A percentile compares a stretch with the other conserved stretches of the same genome.
Conservation (phyloP, 129 eudicot genomes). For the Arctium lappa region DNA sequence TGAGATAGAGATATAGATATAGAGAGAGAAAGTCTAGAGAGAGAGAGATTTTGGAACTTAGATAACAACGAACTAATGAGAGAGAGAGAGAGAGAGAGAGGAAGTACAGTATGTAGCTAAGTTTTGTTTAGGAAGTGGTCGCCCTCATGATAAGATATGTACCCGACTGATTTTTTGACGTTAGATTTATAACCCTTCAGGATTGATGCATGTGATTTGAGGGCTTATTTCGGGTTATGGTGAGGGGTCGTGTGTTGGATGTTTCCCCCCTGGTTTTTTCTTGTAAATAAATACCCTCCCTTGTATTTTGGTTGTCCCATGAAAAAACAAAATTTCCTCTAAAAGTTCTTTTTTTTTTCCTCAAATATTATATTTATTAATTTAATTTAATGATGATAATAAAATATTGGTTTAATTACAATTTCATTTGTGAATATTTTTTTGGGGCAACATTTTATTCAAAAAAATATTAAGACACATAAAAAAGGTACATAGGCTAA, state of each 20-base stretch:
- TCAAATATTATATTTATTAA: not conserved
- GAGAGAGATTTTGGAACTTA: slow-evolving; percentile 20
- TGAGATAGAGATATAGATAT: slow-evolving; percentile 2
- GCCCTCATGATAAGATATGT: slow-evolving; percentile 28
- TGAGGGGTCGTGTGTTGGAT: slow-evolving; percentile 13
- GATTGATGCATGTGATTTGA: slow-evolving; percentile 2
- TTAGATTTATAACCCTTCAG: slow-evolving; percentile 19
- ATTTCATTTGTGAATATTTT: too few relatives aligned
- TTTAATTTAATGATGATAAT: not conserved
- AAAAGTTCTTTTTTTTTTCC: not conserved
- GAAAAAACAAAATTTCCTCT: not conserved
- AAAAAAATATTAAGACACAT: too few relatives aligned
- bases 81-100: slow-evolving; percentile 22
- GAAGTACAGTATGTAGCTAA: slow-evolving; percentile 12
- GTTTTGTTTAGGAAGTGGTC: slow-evolving; percentile 26
- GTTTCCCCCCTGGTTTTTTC: not conserved
- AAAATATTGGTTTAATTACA: not conserved
- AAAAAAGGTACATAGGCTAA: too few relatives aligned
- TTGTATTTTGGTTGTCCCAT: slow-evolving; percentile 12
- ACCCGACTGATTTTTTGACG: not conserved
- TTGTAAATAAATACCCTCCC: not conserved
- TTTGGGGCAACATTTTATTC: too few relatives aligned
- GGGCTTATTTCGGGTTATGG: not conserved
- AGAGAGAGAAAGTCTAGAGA: slow-evolving; percentile 17
- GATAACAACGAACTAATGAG: slow-evolving; percentile 39